phyloP scores from a whole-genome alignment of 2,329 filamentous ascomycete species.

The Xylogone sp. region DNA sequence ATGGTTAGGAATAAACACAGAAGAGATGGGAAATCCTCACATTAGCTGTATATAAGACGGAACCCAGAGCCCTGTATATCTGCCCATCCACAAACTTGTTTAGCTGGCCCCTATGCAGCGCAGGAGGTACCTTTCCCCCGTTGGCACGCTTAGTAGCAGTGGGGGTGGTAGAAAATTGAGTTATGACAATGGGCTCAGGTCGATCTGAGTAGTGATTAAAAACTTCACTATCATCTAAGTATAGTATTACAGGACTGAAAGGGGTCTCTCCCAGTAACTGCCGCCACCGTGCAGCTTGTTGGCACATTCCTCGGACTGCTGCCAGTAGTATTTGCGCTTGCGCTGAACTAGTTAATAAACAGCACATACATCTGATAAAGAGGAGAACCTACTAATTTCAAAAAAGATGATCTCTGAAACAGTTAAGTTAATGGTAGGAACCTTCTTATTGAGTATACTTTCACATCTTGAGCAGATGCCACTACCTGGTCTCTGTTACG shows the following conservation, averaged over 20 bases:
- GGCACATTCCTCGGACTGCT: neutral
- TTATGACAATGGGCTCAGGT: neutral
- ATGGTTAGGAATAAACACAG: neutral
- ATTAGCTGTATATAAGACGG: neutral
- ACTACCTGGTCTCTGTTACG: neutral
- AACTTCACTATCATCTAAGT: neutral
- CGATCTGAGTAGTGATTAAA: neutral
- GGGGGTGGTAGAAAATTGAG: neutral
- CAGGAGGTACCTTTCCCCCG: neutral
- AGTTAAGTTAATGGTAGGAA: neutral
- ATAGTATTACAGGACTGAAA: neutral
- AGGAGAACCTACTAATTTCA: neutral
- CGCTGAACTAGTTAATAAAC: neutral
- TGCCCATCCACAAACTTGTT: neutral
- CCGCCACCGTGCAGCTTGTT: neutral
- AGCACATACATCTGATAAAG: neutral
- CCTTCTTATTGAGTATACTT: neutral
- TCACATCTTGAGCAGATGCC: neutral
- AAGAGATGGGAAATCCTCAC: neutral
- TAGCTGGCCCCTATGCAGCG: neutral
- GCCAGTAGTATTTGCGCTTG: neutral
- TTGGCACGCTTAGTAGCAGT: neutral
- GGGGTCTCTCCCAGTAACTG: neutral
- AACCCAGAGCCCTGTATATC: neutral
- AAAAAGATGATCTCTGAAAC: neutral